These are phyloP conservation scores for Penstemon eatonii DNA, from an alignment of 257 asterid species.

Conservation along the genomic window DNA sequence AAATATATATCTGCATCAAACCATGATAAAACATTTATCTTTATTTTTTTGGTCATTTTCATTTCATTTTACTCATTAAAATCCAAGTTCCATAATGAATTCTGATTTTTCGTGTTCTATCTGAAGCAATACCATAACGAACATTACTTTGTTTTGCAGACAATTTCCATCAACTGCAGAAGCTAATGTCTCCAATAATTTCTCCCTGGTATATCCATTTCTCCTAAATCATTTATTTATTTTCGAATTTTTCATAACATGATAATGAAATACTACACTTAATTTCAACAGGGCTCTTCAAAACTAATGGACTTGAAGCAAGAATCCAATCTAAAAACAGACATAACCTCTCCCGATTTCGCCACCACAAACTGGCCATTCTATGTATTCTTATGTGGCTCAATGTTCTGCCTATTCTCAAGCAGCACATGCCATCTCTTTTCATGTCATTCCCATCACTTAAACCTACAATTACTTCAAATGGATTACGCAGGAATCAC, in stretches of 20 bases:
- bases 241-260: background rate
- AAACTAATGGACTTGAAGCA: constrained; percentile 57
- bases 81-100: too few relatives aligned
- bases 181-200: constrained; percentile 59
- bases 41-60: too few relatives aligned
- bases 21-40: too few relatives aligned
- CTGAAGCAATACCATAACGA: background rate
- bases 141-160: constrained; percentile 38
- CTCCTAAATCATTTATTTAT: background rate
- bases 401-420: constrained; percentile 91
- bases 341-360: constrained; percentile 33
- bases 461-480: constrained; percentile 60
- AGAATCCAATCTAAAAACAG: constrained; percentile 38
- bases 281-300: constrained; percentile 49
- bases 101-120: too few relatives aligned
- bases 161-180: constrained; percentile 63
- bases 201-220: constrained; percentile 45
- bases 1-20: too few relatives aligned
- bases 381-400: constrained; percentile 68
- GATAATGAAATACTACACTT: background rate
- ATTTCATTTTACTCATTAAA: too few relatives aligned
- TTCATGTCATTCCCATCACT: constrained; percentile 69
- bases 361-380: constrained; percentile 78
- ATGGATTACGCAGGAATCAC: constrained; percentile 86
- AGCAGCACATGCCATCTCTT: constrained; percentile 90